phyloP scores from a whole-genome alignment of 495 filamentous ascomycete species.

The Staphylotrichum tortipilum region DNA sequence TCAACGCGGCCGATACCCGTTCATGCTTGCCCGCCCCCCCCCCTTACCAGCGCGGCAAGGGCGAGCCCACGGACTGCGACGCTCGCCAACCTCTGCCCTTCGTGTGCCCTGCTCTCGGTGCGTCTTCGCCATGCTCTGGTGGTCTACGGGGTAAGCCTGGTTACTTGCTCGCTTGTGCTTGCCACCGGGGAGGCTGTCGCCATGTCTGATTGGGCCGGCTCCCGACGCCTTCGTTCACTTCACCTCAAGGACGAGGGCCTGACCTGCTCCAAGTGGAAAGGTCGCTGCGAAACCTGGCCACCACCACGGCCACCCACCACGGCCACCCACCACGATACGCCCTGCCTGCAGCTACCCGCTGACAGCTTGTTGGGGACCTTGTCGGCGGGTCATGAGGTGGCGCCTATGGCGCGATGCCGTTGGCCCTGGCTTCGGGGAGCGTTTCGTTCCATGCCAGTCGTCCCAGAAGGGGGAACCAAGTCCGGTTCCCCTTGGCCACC shows the following conservation, averaged over 20 bases:
- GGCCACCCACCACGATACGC: no score
- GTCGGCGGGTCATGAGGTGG: background rate
- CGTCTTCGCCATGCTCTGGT: background rate
- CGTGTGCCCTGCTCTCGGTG: background rate
- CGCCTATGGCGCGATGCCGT: background rate
- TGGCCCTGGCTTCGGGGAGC: background rate
- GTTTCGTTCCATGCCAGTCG: background rate
- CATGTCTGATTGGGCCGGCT: background rate
- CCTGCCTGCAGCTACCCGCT: constrained; percentile 13
- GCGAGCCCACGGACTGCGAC: background rate
- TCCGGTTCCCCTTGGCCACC: background rate
- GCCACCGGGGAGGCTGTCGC: background rate
- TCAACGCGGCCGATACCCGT: constrained; percentile 11
- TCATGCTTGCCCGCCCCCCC: constrained; percentile 9
- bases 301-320: no score
- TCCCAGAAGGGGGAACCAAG: background rate
- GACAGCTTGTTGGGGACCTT: constrained; percentile 1
- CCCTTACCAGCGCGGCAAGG: no score
- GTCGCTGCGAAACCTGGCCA: constrained; percentile 4
- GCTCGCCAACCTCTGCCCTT: background rate
- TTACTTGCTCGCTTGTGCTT: background rate
- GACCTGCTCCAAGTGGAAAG: constrained; percentile 2
- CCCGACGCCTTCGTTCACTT: background rate
- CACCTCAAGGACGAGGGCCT: background rate
- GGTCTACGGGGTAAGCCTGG: background rate